Evolutionary conservation across 371 early-diverging fungal genomes (phyloP).

Genomic region (Rhizopus sp.): DNA sequence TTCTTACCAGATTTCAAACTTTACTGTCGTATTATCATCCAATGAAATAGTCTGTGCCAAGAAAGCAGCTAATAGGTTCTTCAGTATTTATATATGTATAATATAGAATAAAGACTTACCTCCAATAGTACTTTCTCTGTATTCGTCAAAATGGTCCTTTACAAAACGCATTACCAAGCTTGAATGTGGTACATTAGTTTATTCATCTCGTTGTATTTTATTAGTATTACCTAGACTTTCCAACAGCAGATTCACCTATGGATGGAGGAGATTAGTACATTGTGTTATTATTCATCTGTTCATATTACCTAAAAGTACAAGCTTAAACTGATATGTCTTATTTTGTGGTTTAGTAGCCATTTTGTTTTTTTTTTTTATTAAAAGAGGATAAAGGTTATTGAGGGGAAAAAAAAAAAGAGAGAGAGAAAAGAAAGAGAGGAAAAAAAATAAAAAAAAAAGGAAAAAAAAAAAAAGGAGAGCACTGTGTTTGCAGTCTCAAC

Average conservation of each 20-base stretch:
- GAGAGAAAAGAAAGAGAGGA: too few species aligned
- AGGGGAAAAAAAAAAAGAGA: not conserved
- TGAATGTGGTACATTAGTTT: constrained; percentile 1
- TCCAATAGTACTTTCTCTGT: constrained; percentile 98
- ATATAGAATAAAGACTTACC: constrained; percentile 41
- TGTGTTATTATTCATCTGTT: not conserved
- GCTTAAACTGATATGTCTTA: constrained; percentile 76
- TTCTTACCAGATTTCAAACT: constrained; percentile 86
- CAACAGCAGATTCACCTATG: constrained; percentile 87
- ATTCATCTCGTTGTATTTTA: not conserved
- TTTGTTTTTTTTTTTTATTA: too few species aligned
- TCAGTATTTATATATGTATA: not conserved
- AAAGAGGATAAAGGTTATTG: too few species aligned
- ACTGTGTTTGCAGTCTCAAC: too few species aligned
- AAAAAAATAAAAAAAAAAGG: not conserved
- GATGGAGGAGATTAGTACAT: not conserved
- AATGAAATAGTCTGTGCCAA: constrained; percentile 73
- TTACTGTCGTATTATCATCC: constrained; percentile 75
- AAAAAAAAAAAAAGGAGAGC: too few species aligned
- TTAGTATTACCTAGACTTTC: constrained; percentile 72
- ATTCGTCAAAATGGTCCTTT: constrained; percentile 96
- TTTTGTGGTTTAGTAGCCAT: constrained; percentile 28
- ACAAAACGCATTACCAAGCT: constrained; percentile 95
- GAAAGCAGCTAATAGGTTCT: constrained; percentile 67
- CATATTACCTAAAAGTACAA: constrained; percentile 76